Evolutionary conservation across 129 eudicot genomes (phyloP).

Genomic region (Flaveria sonorensis): DNA sequence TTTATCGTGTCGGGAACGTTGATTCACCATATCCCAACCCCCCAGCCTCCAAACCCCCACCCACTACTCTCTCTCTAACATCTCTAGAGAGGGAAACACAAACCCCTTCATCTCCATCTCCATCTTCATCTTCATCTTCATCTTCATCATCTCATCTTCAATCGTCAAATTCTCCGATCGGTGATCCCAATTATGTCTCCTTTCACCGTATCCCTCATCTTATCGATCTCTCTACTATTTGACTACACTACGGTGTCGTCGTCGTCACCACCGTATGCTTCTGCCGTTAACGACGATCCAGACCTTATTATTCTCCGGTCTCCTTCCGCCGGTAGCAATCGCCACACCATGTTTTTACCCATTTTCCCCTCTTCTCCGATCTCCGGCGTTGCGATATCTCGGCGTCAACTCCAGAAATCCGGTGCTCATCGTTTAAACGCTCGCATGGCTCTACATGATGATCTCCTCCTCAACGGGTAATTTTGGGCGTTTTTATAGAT

Average conservation of each 20-base stretch:
- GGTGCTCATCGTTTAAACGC: slow-evolving; percentile 52
- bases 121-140: too few species aligned
- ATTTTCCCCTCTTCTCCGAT: slow-evolving; percentile 48
- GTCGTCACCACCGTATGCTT: slow-evolving; percentile 6
- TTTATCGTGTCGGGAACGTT: slow-evolving; percentile 25
- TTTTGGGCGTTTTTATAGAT: slow-evolving; percentile 13
- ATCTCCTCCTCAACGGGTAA: slow-evolving; percentile 90
- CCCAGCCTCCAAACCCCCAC: neutral
- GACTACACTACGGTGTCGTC: neutral
- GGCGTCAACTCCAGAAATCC: slow-evolving; percentile 57
- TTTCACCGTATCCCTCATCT: slow-evolving; percentile 20
- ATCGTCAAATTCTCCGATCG: slow-evolving; percentile 22
- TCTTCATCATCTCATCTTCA: neutral
- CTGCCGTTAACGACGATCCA: slow-evolving; percentile 18
- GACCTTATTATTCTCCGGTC: slow-evolving; percentile 23
- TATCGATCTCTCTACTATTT: slow-evolving; percentile 9
- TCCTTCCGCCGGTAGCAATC: slow-evolving; percentile 32
- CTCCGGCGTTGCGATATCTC: slow-evolving; percentile 32
- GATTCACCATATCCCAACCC: slow-evolving; percentile 17
- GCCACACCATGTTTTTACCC: slow-evolving; percentile 62
- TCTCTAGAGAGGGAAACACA: slow-evolving; percentile 32
- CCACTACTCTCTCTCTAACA: slow-evolving; percentile 37
- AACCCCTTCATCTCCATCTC: too few species aligned
- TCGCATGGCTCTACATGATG: slow-evolving; percentile 90
- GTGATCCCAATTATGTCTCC: slow-evolving; percentile 29